phyloP scores from a whole-genome alignment of 345 rosid genomes.

The Dipteronia dyeriana region DNA sequence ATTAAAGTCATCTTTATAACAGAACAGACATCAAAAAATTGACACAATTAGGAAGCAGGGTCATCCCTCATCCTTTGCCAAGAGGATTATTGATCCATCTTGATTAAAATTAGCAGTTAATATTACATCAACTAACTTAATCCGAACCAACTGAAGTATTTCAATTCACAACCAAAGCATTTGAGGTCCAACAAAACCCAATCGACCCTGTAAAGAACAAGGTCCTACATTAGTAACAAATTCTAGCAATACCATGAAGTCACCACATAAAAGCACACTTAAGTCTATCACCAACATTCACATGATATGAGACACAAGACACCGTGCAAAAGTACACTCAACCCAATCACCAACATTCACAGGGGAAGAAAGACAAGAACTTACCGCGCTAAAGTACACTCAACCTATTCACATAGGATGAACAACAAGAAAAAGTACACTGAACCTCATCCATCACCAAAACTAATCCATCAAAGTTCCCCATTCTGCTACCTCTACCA shows the following conservation, averaged over 20 bases:
- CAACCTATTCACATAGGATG: not conserved
- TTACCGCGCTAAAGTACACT: not conserved
- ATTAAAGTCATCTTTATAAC: not conserved
- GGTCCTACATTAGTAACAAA: not conserved
- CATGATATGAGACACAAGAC: not conserved
- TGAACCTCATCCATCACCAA: not conserved
- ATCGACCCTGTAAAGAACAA: not conserved
- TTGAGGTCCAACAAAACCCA: not conserved
- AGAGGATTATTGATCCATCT: not conserved
- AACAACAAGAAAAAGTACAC: not conserved
- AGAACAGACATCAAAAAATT: not conserved
- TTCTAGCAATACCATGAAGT: not conserved
- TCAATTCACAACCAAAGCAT: not conserved
- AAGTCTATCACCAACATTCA: not conserved
- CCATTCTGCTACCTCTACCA: not conserved
- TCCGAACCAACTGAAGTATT: not conserved
- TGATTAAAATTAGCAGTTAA: not conserved
- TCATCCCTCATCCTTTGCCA: not conserved
- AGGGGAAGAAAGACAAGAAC: not conserved
- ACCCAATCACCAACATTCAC: not conserved
- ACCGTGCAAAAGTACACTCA: not conserved
- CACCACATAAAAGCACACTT: not conserved
- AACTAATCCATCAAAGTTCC: not conserved
- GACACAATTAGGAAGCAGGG: not conserved
- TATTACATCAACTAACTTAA: not conserved